Conservation (phyloP, 225 moss, liverwort and hornwort genomes). For the Physcomitrium patens region DNA sequence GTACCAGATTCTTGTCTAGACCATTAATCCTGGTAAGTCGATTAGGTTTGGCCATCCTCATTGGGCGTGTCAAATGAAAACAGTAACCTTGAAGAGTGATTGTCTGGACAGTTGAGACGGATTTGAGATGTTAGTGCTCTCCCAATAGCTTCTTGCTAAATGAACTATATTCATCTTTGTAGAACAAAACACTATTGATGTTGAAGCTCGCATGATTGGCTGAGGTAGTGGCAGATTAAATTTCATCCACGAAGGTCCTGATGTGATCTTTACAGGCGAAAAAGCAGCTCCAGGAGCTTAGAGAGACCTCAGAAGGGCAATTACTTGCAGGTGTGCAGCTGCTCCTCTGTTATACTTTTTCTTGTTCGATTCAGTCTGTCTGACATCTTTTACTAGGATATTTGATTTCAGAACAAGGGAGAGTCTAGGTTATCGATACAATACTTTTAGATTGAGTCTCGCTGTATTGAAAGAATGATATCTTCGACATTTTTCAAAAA, state of each 20-base stretch:
- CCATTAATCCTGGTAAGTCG: background rate
- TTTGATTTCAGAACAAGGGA: background rate
- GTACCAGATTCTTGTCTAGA: background rate
- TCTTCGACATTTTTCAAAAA: too few species aligned
- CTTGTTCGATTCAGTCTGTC: slow-evolving; percentile 6
- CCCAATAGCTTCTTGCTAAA: background rate
- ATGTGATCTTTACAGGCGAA: slow-evolving; percentile 40
- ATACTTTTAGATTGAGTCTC: too few species aligned
- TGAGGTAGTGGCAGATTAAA: slow-evolving; percentile 15
- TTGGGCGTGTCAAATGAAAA: background rate
- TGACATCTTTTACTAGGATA: background rate
- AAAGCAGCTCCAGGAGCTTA: slow-evolving; percentile 45
- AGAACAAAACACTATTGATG: background rate
- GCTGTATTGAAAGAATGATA: too few species aligned
- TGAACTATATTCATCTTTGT: background rate
- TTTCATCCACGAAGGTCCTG: slow-evolving; percentile 12
- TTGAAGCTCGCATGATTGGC: background rate
- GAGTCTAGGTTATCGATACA: background rate
- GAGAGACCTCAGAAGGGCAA: slow-evolving; percentile 40
- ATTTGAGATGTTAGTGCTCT: slow-evolving; percentile 2
- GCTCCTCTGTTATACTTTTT: slow-evolving; percentile 7
- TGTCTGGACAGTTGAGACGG: background rate
- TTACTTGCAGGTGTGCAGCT: slow-evolving; percentile 51
- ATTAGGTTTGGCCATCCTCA: background rate
- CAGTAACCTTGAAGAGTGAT: slow-evolving; percentile 1